Conservation (phyloP, 768 basidiomycete species). For the Amanita pseudoporphyria region DNA sequence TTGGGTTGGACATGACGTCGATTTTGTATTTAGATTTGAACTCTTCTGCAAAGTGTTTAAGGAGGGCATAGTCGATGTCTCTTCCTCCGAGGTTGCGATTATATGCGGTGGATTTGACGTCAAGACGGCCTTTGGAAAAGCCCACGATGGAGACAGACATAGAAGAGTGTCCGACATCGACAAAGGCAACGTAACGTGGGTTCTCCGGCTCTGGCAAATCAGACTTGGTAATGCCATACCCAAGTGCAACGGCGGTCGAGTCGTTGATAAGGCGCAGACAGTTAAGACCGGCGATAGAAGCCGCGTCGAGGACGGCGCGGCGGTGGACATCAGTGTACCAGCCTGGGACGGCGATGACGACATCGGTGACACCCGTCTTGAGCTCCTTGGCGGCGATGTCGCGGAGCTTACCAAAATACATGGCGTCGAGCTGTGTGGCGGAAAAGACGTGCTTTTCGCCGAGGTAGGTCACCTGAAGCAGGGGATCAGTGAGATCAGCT, state of each 20-base stretch:
- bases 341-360: conserved; percentile 93
- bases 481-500: conserved; percentile 9
- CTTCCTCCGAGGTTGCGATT: conserved; percentile 93
- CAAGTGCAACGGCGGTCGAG: conserved; percentile 90
- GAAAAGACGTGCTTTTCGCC: conserved; percentile 76
- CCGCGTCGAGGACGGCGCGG: conserved; percentile 83
- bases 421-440: conserved; percentile 84
- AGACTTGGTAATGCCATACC: conserved; percentile 97
- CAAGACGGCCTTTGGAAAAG: conserved; percentile 89
- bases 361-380: conserved; percentile 78
- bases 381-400: conserved; percentile 83
- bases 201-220: conserved; percentile 83
- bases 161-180: conserved; percentile 92
- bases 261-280: conserved; percentile 95
- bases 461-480: conserved; percentile 71
- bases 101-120: conserved; percentile 81
- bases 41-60: conserved; percentile 80
- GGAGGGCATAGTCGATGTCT: conserved; percentile 89
- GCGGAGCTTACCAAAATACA: conserved; percentile 84
- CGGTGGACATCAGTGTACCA: conserved; percentile 96
- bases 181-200: conserved; percentile 83
- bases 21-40: conserved; percentile 99
- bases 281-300: conserved; percentile 82
- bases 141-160: conserved; percentile 82
- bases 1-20: conserved; percentile 84